Evolutionary conservation across 2,329 filamentous ascomycete genomes (phyloP).

Genomic region (Pleoardoris graminearum): DNA sequence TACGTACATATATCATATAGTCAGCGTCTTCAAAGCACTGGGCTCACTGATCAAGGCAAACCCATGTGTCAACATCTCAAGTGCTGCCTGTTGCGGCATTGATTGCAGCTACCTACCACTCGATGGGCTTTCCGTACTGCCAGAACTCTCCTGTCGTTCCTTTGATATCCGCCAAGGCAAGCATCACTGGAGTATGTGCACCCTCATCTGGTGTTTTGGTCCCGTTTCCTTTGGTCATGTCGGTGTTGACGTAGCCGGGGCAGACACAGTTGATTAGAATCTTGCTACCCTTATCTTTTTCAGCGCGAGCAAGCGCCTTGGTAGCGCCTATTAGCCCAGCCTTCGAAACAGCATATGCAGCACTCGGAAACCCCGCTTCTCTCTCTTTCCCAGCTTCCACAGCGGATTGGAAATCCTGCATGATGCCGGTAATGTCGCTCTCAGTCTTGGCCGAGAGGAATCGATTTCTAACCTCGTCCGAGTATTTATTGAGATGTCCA

Average conservation of each 20-base stretch:
- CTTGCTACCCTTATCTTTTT: conserved; percentile 38
- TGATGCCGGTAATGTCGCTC: conserved; percentile 51
- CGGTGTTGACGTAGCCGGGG: conserved; percentile 53
- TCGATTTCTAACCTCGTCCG: conserved; percentile 45
- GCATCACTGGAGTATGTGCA: conserved; percentile 49
- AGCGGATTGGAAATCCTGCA: conserved; percentile 54
- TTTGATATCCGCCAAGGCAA: conserved; percentile 49
- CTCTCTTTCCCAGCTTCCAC: conserved; percentile 53
- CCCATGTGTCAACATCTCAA: too few relatives aligned
- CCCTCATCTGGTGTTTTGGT: conserved; percentile 50
- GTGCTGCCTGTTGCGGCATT: background rate
- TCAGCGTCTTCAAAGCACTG: too few relatives aligned
- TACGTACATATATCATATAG: too few relatives aligned
- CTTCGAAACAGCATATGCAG: conserved; percentile 55
- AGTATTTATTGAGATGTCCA: conserved; percentile 54
- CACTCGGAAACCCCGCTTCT: conserved; percentile 53
- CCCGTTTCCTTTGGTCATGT: conserved; percentile 51
- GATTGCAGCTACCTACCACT: conserved; percentile 35
- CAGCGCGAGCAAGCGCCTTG: conserved; percentile 41
- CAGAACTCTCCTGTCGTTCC: conserved; percentile 46
- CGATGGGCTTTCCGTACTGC: conserved; percentile 41
- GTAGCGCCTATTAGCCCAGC: conserved; percentile 51
- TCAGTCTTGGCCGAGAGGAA: conserved; percentile 50
- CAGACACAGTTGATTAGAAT: conserved; percentile 48
- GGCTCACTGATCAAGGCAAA: too few relatives aligned